Base-by-base conservation (phyloP, 1,284 basidiomycete genomes). In the Fomitopsis betulina region DNA sequence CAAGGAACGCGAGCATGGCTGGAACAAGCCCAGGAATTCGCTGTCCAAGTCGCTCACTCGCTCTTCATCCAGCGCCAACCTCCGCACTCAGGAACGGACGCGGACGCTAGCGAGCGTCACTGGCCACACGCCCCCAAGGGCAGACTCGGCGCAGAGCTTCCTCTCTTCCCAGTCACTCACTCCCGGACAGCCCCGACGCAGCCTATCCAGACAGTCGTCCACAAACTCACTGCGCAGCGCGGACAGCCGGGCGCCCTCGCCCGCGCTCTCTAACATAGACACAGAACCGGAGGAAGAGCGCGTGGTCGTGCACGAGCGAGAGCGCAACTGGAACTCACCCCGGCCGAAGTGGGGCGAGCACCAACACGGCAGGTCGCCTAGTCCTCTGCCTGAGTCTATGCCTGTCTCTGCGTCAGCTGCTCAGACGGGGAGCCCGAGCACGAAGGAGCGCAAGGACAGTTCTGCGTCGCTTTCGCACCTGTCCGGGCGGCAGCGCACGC, bases 291-390 rank as follows among this genome's bases (percentile, higher is more conserved):
- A 74, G 54, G 65, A 75, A 38, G 67, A 69, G 58, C 67, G 68
- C 5, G 81, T 78, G 60, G 59, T 74, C 8, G 58, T 69, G 17
- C 78, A 83, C 54, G 65, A 69, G 40, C 71, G 78, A 21, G 79
- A 81, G 65, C 72, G 81, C 40, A 86, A 86, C 66, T 86, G 85
- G 85, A 83, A 82, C 67, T 77, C 83, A 4, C 79, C 78, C 15
- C 76, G 75, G 42, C 84, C 82, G 13, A 76, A 76, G 55, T 85
- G 84, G 83, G 35, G 42, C 25, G 38, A 52, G 17, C 39, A 58
- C 17, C 57, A 58, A n/a, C 59, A 59, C 30, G 39, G 61, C 25
- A 55, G 60, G 6, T 56, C 64, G 5, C 49, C 61, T 17, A 62
- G 63, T 3, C 63, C 65, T 2, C 50, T 64, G 21, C 63, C 63